Conservation (phyloP, 805 yeast species). For the Kodamaea restingae region DNA sequence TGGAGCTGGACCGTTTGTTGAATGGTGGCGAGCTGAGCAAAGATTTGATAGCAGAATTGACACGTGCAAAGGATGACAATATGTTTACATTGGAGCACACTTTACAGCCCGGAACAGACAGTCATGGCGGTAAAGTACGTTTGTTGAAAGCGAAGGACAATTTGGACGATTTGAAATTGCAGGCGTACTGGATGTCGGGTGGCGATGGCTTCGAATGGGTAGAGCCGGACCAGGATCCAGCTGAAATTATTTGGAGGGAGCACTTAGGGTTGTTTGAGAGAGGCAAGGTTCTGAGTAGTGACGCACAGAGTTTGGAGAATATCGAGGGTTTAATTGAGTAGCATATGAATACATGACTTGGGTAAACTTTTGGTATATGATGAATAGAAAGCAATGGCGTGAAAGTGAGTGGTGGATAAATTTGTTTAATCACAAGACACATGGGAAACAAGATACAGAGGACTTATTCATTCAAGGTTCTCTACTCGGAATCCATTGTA, state of each 20-base stretch:
- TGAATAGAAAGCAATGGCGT: no score
- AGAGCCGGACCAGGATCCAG: conserved; percentile 89
- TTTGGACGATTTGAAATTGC: conserved; percentile 61
- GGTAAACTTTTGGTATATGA: no score
- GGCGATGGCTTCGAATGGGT: conserved; percentile 88
- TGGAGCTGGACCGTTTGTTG: conserved; percentile 59
- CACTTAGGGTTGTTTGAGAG: conserved; percentile 24
- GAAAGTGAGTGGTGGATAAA: no score
- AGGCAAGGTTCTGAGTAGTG: conserved; percentile 13
- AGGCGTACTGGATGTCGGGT: conserved; percentile 83
- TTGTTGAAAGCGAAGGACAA: conserved; percentile 41
- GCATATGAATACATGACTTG: conserved; percentile 12
- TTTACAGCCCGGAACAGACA: conserved; percentile 31
- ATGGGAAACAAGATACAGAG: no score
- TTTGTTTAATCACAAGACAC: no score
- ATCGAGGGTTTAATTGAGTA: conserved; percentile 10
- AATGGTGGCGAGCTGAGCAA: conserved; percentile 39
- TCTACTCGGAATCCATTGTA: no score
- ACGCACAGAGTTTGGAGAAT: conserved; percentile 7
- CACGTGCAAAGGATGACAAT: conserved; percentile 26
- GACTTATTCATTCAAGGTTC: no score
- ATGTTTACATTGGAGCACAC: conserved; percentile 20
- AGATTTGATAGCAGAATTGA: conserved; percentile 35
- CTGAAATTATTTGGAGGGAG: conserved; percentile 48
- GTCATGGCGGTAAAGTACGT: conserved; percentile 38